Conservation (phyloP, 73 alveolate species). For the Paramecium bursaria region DNA sequence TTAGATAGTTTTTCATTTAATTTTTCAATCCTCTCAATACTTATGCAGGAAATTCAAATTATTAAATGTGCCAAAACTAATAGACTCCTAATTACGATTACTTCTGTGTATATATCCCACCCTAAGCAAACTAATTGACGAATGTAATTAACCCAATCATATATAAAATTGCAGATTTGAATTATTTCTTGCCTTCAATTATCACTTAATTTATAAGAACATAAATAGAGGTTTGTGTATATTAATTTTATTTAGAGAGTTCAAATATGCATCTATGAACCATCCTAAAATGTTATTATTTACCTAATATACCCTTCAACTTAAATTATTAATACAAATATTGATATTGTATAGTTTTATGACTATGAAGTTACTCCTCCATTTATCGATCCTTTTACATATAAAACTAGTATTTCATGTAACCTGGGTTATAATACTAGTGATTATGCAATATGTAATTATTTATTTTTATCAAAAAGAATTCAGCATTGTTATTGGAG, state of each 20-base stretch:
- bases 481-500: not conserved
- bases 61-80: not conserved
- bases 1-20: not conserved
- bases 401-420: not conserved
- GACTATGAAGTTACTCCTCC: not conserved
- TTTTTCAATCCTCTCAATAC: slow-evolving; percentile 24
- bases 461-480: not conserved
- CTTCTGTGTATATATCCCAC: not conserved
- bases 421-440: not conserved
- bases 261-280: not conserved
- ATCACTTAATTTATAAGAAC: slow-evolving; percentile 1
- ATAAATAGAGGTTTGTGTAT: not conserved
- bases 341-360: not conserved
- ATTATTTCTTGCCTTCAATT: not conserved
- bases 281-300: not conserved
- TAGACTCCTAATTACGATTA: not conserved
- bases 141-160: not conserved
- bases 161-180: not conserved
- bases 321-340: not conserved
- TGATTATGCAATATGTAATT: slow-evolving; percentile 14
- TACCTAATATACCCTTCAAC: slow-evolving; percentile 27
- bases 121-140: not conserved
- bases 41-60: not conserved
- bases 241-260: not conserved
- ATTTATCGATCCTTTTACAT: slow-evolving; percentile 2